phyloP scores from a whole-genome alignment of 352 stramenopile genomes.

The Phytophthora foliorum region DNA sequence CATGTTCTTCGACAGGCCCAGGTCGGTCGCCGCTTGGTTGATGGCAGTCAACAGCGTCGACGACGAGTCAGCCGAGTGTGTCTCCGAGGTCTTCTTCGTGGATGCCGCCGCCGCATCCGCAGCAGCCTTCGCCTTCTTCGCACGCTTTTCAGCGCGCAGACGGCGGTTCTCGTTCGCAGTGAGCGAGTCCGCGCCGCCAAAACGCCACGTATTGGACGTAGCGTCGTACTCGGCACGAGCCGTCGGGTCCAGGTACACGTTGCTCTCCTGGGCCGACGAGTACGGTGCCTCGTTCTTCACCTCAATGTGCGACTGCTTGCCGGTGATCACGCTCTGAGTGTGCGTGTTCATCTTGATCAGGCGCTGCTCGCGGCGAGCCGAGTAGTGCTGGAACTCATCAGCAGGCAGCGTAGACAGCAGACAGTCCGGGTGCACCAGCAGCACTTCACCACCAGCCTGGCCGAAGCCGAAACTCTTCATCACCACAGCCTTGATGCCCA shows the following conservation, averaged over 20 bases:
- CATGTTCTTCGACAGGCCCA: constrained; percentile 65
- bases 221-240: constrained; percentile 82
- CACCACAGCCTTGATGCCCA: constrained; percentile 80
- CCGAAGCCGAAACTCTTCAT: constrained; percentile 91
- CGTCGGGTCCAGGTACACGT: constrained; percentile 87
- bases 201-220: constrained; percentile 76
- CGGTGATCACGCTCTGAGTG: constrained; percentile 76
- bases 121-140: constrained; percentile 58
- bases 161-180: constrained; percentile 46
- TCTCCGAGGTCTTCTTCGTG: constrained; percentile 28
- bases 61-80: constrained; percentile 38
- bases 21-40: constrained; percentile 55
- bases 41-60: constrained; percentile 66
- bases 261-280: constrained; percentile 82
- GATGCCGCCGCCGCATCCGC: constrained; percentile 15
- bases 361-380: constrained; percentile 63
- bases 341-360: constrained; percentile 82
- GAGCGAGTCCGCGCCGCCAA: constrained; percentile 54
- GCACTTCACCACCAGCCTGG: constrained; percentile 75
- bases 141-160: constrained; percentile 47
- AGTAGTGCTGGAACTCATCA: constrained; percentile 69
- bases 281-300: constrained; percentile 89
- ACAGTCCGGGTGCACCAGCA: constrained; percentile 83
- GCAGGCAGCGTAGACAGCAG: constrained; percentile 65
- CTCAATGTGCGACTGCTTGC: constrained; percentile 80